These are phyloP conservation scores for Colletotrichum tropicicola DNA, from an alignment of 2,329 filamentous ascomycete species.

Conservation along the genomic window DNA sequence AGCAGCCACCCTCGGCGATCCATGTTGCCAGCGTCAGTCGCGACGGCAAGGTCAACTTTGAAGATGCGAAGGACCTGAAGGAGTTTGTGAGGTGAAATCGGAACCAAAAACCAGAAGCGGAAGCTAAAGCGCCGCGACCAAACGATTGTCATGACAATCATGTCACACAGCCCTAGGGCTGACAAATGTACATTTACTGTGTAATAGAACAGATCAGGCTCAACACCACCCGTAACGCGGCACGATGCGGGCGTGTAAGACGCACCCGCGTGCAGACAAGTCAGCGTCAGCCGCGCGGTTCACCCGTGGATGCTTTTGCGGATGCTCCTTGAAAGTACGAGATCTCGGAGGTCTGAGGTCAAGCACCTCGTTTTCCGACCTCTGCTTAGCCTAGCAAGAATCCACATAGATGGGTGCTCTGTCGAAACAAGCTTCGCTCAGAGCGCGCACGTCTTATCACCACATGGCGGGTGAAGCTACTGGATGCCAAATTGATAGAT, in stretches of 20 bases:
- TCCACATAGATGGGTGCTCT: not conserved
- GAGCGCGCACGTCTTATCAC: not conserved
- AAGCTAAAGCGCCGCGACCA: not conserved
- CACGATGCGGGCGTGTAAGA: not conserved
- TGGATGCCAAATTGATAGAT: not conserved
- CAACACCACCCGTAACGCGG: not conserved
- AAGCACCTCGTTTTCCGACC: not conserved
- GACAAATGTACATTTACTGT: constrained; percentile 28
- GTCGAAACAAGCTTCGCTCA: constrained; percentile 1
- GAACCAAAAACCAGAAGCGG: not conserved
- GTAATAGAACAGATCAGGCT: constrained; percentile 19
- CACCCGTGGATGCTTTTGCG: not conserved
- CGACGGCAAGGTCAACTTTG: constrained; percentile 74
- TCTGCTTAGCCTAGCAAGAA: no score
- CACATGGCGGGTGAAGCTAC: constrained; percentile 8
- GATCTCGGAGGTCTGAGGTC: not conserved
- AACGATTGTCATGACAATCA: not conserved
- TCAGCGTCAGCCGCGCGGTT: not conserved
- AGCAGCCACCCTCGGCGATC: constrained; percentile 53
- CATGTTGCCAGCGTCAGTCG: constrained; percentile 65
- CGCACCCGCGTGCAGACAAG: not conserved
- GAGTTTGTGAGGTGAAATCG: constrained; percentile 56
- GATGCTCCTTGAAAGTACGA: not conserved
- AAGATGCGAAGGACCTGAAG: constrained; percentile 66
- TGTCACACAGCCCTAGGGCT: constrained; percentile 4